Percentiles rank a stretch among this genome's conserved stretches.
Conservation (phyloP, 2,329 filamentous ascomycete genomes). For the Davidsoniella australis region DNA sequence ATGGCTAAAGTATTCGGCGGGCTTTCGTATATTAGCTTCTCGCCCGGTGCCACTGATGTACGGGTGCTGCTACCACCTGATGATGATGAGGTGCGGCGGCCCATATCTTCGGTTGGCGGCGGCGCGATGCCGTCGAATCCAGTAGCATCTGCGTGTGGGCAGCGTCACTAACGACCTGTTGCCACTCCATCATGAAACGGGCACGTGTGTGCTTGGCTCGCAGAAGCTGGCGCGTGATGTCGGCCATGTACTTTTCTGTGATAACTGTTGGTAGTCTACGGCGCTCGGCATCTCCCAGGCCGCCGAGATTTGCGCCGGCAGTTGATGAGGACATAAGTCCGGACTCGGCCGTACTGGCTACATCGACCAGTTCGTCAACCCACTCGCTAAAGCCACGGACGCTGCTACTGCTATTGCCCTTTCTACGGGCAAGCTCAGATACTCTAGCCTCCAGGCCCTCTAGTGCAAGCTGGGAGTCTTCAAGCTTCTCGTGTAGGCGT, state of each 20-base stretch:
- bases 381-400: constrained; percentile 68
- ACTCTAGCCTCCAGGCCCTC: constrained; percentile 73
- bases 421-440: constrained; percentile 59
- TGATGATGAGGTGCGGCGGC: too few relatives aligned
- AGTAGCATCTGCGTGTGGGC: constrained; percentile 63
- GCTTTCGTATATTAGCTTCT: constrained; percentile 4
- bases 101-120: constrained; percentile 19
- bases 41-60: background rate
- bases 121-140: constrained; percentile 65
- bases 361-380: constrained; percentile 86
- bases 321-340: constrained; percentile 20
- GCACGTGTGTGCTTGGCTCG: constrained; percentile 69
- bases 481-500: constrained; percentile 68
- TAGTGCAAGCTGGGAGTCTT: constrained; percentile 63
- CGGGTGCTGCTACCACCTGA: background rate
- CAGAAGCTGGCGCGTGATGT: constrained; percentile 66
- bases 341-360: constrained; percentile 50
- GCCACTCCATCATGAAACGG: constrained; percentile 76
- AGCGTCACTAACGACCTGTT: constrained; percentile 56
- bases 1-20: background rate
- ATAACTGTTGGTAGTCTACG: constrained; percentile 59
- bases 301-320: constrained; percentile 23
- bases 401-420: constrained; percentile 37
- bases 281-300: constrained; percentile 22
- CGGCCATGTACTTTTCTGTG: constrained; percentile 82